These are phyloP conservation scores for Ogataea methylovora DNA, from an alignment of 805 yeast species.

Conservation along the genomic window DNA sequence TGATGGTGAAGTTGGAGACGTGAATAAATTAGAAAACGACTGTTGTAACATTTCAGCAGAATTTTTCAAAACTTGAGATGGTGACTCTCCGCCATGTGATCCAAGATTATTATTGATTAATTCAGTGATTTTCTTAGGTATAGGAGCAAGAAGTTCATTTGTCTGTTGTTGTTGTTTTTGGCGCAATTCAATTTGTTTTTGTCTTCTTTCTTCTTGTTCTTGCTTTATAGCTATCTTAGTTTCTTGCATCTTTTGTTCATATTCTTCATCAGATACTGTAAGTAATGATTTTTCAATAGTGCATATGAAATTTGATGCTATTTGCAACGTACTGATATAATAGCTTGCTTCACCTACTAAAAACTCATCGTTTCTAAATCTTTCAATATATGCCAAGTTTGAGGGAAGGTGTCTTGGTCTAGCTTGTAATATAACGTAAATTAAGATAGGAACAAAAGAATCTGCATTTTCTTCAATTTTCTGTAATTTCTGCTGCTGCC, in stretches of 20 bases:
- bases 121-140: constrained; percentile 18
- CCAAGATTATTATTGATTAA: constrained; percentile 9
- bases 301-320: constrained; percentile 76
- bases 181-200: constrained; percentile 3
- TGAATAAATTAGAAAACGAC: constrained; percentile 21
- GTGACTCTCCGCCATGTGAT: constrained; percentile 19
- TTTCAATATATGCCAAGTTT: constrained; percentile 76
- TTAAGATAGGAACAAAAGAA: constrained; percentile 82
- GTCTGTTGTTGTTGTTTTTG: constrained; percentile 4
- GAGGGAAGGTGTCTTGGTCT: constrained; percentile 61
- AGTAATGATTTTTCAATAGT: constrained; percentile 49
- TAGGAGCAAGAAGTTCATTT: constrained; percentile 14
- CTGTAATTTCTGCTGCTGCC: constrained; percentile 36
- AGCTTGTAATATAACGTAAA: constrained; percentile 68
- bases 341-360: constrained; percentile 85
- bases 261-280: constrained; percentile 56
- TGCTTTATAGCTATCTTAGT: constrained; percentile 32
- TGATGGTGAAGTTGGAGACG: constrained; percentile 8
- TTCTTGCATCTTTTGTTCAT: constrained; percentile 37
- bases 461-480: constrained; percentile 83
- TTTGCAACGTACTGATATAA: constrained; percentile 83
- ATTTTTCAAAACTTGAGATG: constrained; percentile 27
- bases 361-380: constrained; percentile 71
- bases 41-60: constrained; percentile 30
- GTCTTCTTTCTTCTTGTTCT: constrained; percentile 16